Conservation (phyloP, 2,329 filamentous ascomycete genomes). For the Zymoseptoria passerinii region DNA sequence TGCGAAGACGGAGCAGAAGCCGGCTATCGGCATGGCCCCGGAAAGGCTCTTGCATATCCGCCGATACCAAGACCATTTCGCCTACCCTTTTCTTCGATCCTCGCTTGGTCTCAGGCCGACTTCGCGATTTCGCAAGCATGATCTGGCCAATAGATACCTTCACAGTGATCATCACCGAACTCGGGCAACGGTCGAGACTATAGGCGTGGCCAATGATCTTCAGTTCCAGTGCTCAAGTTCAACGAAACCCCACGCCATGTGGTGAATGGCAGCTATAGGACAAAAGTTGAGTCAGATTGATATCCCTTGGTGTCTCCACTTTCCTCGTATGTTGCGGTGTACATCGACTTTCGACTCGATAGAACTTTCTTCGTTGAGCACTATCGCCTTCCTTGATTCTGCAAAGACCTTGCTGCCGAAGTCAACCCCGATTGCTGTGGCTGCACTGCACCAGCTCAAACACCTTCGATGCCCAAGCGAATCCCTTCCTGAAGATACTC, state of each 20-base stretch:
- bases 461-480: neutral
- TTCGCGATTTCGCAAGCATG: neutral
- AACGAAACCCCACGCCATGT: neutral
- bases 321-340: neutral
- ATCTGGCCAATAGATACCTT: neutral
- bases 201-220: neutral
- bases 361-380: neutral
- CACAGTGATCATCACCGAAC: neutral
- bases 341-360: neutral
- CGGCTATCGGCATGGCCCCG: slow-evolving; percentile 3
- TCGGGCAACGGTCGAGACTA: neutral
- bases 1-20: neutral
- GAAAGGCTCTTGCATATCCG: neutral
- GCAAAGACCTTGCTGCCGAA: neutral
- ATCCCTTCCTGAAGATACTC: neutral
- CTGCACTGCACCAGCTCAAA: neutral
- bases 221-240: neutral
- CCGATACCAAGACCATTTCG: neutral
- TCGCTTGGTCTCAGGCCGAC: neutral
- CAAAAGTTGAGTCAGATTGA: neutral
- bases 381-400: neutral
- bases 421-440: neutral
- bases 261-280: neutral
- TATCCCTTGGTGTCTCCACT: neutral
- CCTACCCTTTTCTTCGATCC: neutral